A percentile compares a stretch with the other conserved stretches of the same genome.
phyloP scores from a whole-genome alignment of 345 rosid species.

The Capsella bursapastoris region DNA sequence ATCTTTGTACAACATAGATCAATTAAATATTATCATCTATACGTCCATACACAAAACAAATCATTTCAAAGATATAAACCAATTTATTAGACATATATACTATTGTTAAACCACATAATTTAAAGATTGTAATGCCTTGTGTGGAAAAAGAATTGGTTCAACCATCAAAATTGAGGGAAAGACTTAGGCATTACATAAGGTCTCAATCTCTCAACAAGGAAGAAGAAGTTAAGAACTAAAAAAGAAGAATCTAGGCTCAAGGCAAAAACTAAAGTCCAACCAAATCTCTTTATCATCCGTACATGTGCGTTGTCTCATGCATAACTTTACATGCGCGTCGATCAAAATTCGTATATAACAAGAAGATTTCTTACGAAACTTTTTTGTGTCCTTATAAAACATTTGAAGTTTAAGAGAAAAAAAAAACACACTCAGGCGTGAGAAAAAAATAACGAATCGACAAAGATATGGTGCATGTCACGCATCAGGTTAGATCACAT shows the following conservation, averaged over 20 bases:
- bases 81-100: background rate
- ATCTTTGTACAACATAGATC: background rate
- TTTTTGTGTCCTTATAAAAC: too few species aligned
- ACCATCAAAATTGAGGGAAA: background rate
- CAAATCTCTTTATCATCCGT: background rate
- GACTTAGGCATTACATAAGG: background rate
- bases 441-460: background rate
- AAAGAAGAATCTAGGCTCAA: background rate
- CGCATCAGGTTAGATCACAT: background rate
- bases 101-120: background rate
- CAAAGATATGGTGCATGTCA: conserved; percentile 10
- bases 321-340: background rate
- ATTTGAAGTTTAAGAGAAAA: background rate
- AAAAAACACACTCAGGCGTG: background rate
- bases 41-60: background rate
- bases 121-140: background rate
- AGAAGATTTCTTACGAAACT: background rate
- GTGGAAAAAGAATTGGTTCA: background rate
- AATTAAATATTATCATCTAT: background rate
- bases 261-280: background rate
- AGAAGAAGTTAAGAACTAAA: background rate
- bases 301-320: background rate
- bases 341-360: background rate
- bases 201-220: background rate
- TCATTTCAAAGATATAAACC: background rate